These are phyloP conservation scores for Emmonsiellopsis sp. DNA, from an alignment of 2,329 filamentous ascomycete genomes.

Conservation along the genomic window DNA sequence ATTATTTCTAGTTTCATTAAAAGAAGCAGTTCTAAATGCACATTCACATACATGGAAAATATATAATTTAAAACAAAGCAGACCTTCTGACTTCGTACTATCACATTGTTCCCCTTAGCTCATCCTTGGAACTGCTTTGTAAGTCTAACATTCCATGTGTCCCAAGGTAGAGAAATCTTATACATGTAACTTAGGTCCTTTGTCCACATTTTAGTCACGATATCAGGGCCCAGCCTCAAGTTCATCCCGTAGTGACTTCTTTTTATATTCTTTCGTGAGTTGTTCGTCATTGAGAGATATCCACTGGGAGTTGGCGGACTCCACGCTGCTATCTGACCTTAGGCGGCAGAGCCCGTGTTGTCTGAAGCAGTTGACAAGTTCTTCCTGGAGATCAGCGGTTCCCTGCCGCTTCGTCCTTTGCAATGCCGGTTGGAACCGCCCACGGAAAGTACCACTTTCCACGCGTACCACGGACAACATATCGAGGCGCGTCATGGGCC, in stretches of 20 bases:
- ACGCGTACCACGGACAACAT: neutral
- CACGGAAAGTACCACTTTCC: neutral
- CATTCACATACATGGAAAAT: no score
- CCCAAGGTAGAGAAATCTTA: neutral
- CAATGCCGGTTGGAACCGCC: neutral
- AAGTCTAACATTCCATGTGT: neutral
- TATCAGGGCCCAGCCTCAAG: neutral
- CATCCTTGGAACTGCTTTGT: neutral
- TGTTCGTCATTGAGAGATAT: neutral
- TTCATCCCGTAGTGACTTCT: neutral
- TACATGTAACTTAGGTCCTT: neutral
- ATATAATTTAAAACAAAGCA: neutral
- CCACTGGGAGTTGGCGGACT: neutral
- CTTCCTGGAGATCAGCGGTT: neutral
- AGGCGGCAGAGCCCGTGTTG: neutral
- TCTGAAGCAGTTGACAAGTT: neutral
- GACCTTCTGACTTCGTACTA: neutral
- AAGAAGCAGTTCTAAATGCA: no score
- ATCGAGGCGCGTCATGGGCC: neutral
- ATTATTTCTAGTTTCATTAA: no score
- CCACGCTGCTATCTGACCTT: neutral
- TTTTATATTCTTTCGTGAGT: neutral
- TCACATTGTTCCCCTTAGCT: neutral
- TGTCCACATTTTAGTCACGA: neutral
- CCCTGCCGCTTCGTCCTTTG: neutral